These are phyloP conservation scores for Auricularia heimuer DNA, from an alignment of 768 basidiomycete genomes.

Conservation along the genomic window DNA sequence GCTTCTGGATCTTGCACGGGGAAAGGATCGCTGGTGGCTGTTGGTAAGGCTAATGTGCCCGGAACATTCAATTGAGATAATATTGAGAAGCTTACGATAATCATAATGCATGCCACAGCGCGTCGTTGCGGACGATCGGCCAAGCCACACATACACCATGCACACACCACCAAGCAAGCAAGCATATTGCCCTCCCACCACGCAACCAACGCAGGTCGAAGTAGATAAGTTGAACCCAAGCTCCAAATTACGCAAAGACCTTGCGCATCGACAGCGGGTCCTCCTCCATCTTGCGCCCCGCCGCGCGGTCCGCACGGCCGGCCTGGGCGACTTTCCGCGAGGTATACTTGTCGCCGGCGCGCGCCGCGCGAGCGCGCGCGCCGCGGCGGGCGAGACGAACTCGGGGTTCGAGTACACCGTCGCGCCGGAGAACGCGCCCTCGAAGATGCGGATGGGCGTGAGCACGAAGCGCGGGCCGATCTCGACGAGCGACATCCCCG, in stretches of 20 bases:
- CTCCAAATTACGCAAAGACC: constrained; percentile 64
- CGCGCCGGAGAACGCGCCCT: constrained; percentile 91
- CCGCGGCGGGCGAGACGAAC: constrained; percentile 81
- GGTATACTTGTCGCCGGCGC: constrained; percentile 73
- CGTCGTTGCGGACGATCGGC: no score
- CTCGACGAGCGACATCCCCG: constrained; percentile 70
- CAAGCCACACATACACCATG: no score
- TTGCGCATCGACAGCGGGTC: constrained; percentile 76
- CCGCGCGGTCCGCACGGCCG: constrained; percentile 55
- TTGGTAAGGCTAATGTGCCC: no score
- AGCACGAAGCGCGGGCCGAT: constrained; percentile 97
- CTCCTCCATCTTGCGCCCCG: constrained; percentile 53
- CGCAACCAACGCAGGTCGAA: no score
- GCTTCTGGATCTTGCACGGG: no score
- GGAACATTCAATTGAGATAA: no score
- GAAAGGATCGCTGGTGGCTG: no score
- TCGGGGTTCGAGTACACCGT: constrained; percentile 96
- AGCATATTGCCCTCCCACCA: not conserved
- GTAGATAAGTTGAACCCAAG: no score
- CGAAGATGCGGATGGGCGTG: constrained; percentile 95
- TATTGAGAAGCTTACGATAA: no score
- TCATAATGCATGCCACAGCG: no score
- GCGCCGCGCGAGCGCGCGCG: constrained; percentile 58
- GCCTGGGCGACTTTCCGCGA: constrained; percentile 69
- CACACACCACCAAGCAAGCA: not conserved